Conservation (phyloP, 2,329 filamentous ascomycete species). For the Eurotiales sp. region DNA sequence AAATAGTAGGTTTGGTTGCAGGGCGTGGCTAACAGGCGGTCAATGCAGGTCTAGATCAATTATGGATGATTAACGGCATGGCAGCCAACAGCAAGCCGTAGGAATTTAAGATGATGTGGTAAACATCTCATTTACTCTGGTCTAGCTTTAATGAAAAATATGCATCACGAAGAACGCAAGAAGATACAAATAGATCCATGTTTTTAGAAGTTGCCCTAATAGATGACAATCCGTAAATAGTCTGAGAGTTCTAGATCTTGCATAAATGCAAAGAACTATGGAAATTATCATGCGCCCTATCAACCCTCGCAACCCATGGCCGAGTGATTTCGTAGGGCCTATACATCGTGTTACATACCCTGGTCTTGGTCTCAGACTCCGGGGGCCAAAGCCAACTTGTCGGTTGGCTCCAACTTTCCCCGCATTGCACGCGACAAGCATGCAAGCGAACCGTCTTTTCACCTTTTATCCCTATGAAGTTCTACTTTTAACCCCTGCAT, state of each 20-base stretch:
- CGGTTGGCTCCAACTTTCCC: not conserved
- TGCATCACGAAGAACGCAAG: not conserved
- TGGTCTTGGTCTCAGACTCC: not conserved
- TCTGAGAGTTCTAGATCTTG: no score
- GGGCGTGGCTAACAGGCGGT: not conserved
- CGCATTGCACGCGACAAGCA: not conserved
- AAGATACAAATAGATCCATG: no score
- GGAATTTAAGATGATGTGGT: not conserved
- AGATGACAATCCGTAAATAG: no score
- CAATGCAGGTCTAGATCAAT: not conserved
- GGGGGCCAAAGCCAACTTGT: not conserved
- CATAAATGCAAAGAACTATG: no score
- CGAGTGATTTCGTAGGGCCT: no score
- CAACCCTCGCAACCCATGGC: no score
- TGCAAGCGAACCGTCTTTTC: not conserved
- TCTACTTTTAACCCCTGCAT: not conserved
- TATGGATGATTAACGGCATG: not conserved
- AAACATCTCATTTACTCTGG: slow-evolving; percentile 4
- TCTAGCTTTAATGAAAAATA: slow-evolving; percentile 4
- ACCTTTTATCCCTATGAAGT: not conserved
- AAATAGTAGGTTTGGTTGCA: not conserved
- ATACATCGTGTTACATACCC: no score
- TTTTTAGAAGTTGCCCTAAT: no score
- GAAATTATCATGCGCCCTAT: no score
- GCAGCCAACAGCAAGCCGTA: not conserved